Base-by-base conservation (phyloP, 2,329 filamentous ascomycete genomes). In the Macrophomina pseudophaseolina region DNA sequence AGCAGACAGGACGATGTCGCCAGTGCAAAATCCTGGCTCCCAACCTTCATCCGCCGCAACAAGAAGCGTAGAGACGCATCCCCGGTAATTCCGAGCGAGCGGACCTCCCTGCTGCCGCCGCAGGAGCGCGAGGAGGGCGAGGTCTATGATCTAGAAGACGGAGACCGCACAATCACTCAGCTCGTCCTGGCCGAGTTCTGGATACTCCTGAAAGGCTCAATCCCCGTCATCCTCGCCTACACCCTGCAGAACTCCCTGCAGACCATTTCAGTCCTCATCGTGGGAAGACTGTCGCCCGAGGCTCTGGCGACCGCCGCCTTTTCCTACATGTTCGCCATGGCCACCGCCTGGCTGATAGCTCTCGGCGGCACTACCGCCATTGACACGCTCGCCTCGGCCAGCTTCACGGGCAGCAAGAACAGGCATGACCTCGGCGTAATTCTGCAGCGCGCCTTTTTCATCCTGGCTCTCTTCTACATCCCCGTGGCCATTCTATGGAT, bases 311-410 rank as follows among this genome's bases (percentile, higher is more conserved):
- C 90, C 0, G 90, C 92, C 1, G 92, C 93, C 0, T 97, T 97
- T 73, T 91, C 91, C 1, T 94, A 95, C 81, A 97, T 97, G 93
- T 97, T 97, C 72, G 93, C 93, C 65, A 93, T 94, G 91, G 89
- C 91, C 28, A 93, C 92, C 0, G 93, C 89, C 0, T 96, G 93
- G 92, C 85, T 97, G 44, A 91, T 97, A 67, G 93, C 90, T 0
- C 85, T 97, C 4, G 93, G 93, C 33, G 93, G 93, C 7, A 94
- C 92, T 0, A 97, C 92, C 1, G 93, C 93, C 0, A 85, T 97
- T 51, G 93, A 97, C 76, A 97, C 93, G 0, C 82, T 97, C 30
- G 92, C 91, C 1, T 94, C 91, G 0, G 92, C 90, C 54, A 90
- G 89, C 52, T 97, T 93, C 76, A 97, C 93, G 0, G 91, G 91